A percentile compares a stretch with the other conserved stretches of the same genome.
These are phyloP conservation scores for Tilletia setariae DNA, from an alignment of 1,284 basidiomycete species.

Conservation along the genomic window DNA sequence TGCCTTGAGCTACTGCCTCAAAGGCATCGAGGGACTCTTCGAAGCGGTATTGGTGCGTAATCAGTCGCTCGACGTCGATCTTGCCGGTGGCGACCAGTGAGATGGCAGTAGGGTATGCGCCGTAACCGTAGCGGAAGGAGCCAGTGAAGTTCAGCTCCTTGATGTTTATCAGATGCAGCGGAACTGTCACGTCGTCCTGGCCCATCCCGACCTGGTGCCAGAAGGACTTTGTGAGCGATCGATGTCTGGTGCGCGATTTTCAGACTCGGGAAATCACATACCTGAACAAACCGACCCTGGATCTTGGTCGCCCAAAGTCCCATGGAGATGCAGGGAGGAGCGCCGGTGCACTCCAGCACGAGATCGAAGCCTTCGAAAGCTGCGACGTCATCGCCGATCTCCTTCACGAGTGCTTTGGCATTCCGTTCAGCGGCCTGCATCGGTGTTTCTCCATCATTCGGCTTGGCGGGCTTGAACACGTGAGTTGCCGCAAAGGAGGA, in stretches of 20 bases:
- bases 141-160: slow-evolving; percentile 80
- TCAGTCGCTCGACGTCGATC: slow-evolving; percentile 63
- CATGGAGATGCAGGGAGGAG: slow-evolving; percentile 51
- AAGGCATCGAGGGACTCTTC: slow-evolving; percentile 60
- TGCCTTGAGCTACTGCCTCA: slow-evolving; percentile 63
- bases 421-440: slow-evolving; percentile 59
- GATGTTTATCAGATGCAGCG: slow-evolving; percentile 45
- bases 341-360: slow-evolving; percentile 64
- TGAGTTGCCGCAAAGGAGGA: slow-evolving; percentile 83
- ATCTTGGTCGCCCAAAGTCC: slow-evolving; percentile 38
- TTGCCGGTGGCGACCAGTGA: slow-evolving; percentile 60
- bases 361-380: slow-evolving; percentile 61
- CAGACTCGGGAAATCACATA: background rate
- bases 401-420: slow-evolving; percentile 56
- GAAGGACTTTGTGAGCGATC: background rate
- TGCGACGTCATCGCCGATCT: slow-evolving; percentile 57
- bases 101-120: slow-evolving; percentile 65
- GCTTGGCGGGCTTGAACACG: slow-evolving; percentile 64
- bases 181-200: slow-evolving; percentile 52
- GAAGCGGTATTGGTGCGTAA: slow-evolving; percentile 60
- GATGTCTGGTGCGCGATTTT: background rate
- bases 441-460: slow-evolving; percentile 40
- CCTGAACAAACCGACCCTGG: slow-evolving; percentile 44
- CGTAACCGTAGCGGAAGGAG: slow-evolving; percentile 81
- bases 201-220: slow-evolving; percentile 63